phyloP scores from a whole-genome alignment of 2,329 filamentous ascomycete species.

The Botrytis deweyae region DNA sequence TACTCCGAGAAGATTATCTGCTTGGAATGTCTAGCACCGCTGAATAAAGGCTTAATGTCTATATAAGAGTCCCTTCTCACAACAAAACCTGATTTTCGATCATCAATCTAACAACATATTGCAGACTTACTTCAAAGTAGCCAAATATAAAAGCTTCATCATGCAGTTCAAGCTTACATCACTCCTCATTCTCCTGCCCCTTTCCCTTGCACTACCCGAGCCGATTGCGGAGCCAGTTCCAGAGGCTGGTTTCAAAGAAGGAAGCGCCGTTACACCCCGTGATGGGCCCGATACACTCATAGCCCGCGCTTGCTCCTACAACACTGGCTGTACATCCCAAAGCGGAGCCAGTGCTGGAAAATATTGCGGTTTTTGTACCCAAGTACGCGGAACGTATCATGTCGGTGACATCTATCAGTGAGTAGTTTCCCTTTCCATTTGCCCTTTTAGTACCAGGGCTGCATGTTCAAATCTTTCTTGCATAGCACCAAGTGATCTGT shows the following conservation, averaged over 20 bases:
- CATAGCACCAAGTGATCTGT: too few relatives aligned
- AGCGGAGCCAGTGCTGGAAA: conserved; percentile 14
- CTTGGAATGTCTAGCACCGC: neutral
- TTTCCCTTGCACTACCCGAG: conserved; percentile 1
- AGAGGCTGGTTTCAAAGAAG: conserved; percentile 7
- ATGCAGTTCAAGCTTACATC: conserved; percentile 13
- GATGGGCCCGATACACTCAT: conserved; percentile 13
- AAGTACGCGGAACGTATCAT: conserved; percentile 18
- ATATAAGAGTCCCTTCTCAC: neutral
- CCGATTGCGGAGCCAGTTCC: neutral
- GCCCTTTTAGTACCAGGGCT: neutral
- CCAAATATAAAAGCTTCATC: neutral
- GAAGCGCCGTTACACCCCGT: neutral
- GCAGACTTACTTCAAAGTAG: neutral
- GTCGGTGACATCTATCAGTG: conserved; percentile 19
- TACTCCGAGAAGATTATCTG: neutral
- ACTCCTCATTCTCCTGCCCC: conserved; percentile 5
- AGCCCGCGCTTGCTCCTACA: conserved; percentile 16
- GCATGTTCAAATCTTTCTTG: neutral
- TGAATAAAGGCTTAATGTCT: neutral
- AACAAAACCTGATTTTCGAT: neutral
- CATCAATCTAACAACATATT: neutral
- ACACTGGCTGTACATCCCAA: conserved; percentile 13
- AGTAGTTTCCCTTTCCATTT: neutral
- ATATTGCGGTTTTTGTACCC: conserved; percentile 23